phyloP scores from a whole-genome alignment of 345 rosid species.

The Salix caprea region DNA sequence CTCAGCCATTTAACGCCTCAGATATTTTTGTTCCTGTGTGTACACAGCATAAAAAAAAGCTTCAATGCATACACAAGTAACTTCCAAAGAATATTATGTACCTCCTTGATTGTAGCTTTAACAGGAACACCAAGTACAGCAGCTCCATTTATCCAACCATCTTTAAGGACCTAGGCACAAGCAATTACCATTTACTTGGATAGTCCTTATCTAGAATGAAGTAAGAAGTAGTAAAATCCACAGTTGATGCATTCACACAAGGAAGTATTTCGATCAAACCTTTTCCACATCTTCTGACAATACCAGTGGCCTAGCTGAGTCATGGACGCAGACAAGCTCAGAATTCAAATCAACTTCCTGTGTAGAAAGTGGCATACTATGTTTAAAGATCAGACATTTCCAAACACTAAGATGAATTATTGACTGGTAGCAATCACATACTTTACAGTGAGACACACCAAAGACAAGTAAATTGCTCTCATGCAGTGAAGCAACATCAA shows the following conservation, averaged over 20 bases:
- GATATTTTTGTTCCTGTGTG: neutral
- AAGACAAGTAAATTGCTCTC: neutral
- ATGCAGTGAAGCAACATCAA: no score
- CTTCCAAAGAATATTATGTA: conserved; percentile 7
- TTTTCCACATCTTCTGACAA: conserved; percentile 57
- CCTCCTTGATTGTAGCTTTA: conserved; percentile 98
- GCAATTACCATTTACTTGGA: neutral
- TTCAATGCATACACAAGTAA: neutral
- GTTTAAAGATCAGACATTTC: neutral
- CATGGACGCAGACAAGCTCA: conserved; percentile 92
- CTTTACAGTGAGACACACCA: neutral
- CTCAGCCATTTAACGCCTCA: neutral
- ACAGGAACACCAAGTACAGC: conserved; percentile 94
- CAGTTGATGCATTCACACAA: neutral
- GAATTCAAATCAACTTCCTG: conserved; percentile 64
- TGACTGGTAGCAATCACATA: neutral
- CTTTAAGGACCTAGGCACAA: conserved; percentile 62
- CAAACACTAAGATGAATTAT: neutral
- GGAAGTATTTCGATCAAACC: conserved; percentile 33
- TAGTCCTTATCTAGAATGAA: neutral
- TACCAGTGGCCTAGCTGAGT: conserved; percentile 89
- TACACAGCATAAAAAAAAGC: neutral
- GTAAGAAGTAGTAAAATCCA: neutral
- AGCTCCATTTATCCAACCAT: conserved; percentile 74
- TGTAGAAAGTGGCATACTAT: neutral